phyloP scores from a whole-genome alignment of 495 filamentous ascomycete species.

The Cudoniella acicularis region DNA sequence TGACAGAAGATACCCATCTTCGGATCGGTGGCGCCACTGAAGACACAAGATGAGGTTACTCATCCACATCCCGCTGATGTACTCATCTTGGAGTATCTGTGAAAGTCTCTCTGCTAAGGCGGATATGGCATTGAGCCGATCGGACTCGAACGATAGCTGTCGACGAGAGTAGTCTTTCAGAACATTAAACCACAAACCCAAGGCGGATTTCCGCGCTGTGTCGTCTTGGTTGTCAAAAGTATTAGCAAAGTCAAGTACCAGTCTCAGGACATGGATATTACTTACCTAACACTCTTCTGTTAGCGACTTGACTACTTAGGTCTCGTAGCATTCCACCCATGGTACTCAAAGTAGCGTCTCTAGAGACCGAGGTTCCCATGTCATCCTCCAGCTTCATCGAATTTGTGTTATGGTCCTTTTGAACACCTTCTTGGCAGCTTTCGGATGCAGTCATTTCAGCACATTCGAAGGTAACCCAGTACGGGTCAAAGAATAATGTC shows the following conservation, averaged over 20 bases:
- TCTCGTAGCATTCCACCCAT: constrained; percentile 1
- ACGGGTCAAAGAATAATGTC: constrained; percentile 6
- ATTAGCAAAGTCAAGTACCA: constrained; percentile 2
- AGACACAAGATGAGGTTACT: not conserved
- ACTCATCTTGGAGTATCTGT: constrained; percentile 3
- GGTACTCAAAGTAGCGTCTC: constrained; percentile 2
- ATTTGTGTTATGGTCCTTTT: not conserved
- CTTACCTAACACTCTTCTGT: not conserved
- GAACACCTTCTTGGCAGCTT: constrained; percentile 1
- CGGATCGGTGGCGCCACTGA: not conserved
- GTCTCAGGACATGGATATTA: not conserved
- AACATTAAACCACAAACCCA: constrained; percentile 2
- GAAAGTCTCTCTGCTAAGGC: constrained; percentile 5
- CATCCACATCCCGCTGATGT: not conserved
- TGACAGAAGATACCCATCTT: not conserved
- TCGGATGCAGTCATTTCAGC: constrained; percentile 5
- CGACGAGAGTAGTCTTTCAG: constrained; percentile 1
- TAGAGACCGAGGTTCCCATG: not conserved
- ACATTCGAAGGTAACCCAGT: constrained; percentile 5
- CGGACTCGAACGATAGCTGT: not conserved
- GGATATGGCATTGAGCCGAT: constrained; percentile 4
- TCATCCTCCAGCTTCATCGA: not conserved
- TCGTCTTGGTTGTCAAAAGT: not conserved
- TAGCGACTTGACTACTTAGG: constrained; percentile 2
- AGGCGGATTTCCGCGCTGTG: not conserved